These are phyloP conservation scores for Penicillium cataractarum DNA, from an alignment of 495 filamentous ascomycete genomes.

Conservation along the genomic window DNA sequence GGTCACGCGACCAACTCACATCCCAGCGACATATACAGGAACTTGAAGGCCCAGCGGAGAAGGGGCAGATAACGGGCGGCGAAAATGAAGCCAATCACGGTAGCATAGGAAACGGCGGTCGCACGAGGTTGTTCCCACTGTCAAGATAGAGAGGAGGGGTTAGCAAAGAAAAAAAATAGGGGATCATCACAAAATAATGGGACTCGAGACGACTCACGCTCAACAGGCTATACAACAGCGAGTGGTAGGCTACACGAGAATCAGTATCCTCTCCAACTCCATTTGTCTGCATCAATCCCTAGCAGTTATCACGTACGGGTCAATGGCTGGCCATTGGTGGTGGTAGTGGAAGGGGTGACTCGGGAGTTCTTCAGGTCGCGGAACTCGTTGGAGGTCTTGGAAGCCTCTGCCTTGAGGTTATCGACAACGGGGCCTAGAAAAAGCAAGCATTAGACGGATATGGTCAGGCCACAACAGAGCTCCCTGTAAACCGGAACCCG, in stretches of 20 bases:
- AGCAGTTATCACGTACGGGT: constrained; percentile 60
- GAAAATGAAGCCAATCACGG: constrained; percentile 79
- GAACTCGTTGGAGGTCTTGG: constrained; percentile 74
- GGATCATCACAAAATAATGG: constrained; percentile 5
- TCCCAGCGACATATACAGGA: constrained; percentile 69
- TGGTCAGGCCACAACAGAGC: constrained; percentile 13
- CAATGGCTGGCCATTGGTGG: constrained; percentile 83
- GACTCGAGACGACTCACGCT: constrained; percentile 54
- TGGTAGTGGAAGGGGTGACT: constrained; percentile 65
- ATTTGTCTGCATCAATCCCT: background rate
- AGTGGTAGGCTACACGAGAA: constrained; percentile 74
- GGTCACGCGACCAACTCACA: constrained; percentile 50
- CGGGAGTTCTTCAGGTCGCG: constrained; percentile 73
- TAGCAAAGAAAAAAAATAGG: constrained; percentile 26
- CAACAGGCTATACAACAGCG: constrained; percentile 88
- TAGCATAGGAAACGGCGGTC: constrained; percentile 80
- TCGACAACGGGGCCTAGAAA: constrained; percentile 72
- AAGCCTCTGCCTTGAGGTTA: constrained; percentile 71
- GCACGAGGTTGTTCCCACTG: constrained; percentile 76
- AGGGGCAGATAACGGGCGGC: constrained; percentile 87
- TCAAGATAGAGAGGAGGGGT: constrained; percentile 20
- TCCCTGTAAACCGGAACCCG: background rate
- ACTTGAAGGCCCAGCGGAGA: constrained; percentile 85
- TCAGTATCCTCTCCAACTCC: constrained; percentile 21
- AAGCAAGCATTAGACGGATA: constrained; percentile 36